Evolutionary conservation across 768 basidiomycete genomes (phyloP).

Genomic region (Udeniomyces megalosporus): DNA sequence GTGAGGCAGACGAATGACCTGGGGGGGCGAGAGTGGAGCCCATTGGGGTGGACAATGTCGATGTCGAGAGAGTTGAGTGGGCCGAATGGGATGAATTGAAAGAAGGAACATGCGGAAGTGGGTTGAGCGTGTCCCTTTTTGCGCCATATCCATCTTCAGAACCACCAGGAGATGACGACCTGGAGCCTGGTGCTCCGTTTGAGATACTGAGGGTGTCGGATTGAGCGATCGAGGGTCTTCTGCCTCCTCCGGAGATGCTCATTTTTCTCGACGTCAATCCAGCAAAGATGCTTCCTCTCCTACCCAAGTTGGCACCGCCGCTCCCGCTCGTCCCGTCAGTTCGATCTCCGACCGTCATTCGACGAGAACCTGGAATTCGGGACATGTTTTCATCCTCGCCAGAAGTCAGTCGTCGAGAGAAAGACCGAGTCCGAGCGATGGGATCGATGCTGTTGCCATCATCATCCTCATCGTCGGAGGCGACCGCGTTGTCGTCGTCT

Average conservation of each 20-base stretch:
- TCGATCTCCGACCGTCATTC: slow-evolving; percentile 6
- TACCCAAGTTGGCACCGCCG: slow-evolving; percentile 8
- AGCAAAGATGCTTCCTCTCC: slow-evolving; percentile 6
- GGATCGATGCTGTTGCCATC: neutral
- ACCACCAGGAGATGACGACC: neutral
- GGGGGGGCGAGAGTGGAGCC: neutral
- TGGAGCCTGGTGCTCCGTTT: neutral
- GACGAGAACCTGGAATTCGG: neutral
- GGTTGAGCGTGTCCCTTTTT: neutral
- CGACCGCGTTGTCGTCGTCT: slow-evolving; percentile 9
- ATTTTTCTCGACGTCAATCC: slow-evolving; percentile 4
- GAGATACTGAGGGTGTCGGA: neutral
- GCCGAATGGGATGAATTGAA: neutral
- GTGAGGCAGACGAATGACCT: too few relatives aligned
- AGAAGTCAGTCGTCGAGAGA: slow-evolving; percentile 2
- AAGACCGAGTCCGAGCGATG: neutral
- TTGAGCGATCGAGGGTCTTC: slow-evolving; percentile 6
- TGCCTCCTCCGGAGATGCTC: slow-evolving; percentile 5
- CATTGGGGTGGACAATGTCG: neutral
- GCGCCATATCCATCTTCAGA: slow-evolving; percentile 3
- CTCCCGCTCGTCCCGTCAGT: neutral
- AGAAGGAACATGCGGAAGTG: neutral
- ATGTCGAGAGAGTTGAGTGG: neutral
- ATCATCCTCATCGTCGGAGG: slow-evolving; percentile 15
- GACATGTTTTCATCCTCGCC: neutral